phyloP scores from a whole-genome alignment of 495 filamentous ascomycete genomes.

The Penicillium steckii region DNA sequence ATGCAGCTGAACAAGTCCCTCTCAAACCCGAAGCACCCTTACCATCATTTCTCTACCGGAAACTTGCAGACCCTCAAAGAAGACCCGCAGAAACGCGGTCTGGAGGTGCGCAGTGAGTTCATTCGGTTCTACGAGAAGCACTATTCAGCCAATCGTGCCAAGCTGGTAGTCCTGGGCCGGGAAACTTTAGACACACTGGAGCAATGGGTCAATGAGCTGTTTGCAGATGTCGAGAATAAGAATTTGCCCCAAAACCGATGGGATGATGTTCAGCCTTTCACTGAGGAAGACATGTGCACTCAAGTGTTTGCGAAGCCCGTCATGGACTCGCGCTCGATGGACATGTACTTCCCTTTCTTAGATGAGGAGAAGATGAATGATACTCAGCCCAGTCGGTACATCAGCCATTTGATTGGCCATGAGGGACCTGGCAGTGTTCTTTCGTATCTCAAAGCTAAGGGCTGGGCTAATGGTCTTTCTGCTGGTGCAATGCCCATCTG shows the following conservation, averaged over 20 bases:
- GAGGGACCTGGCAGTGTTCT: conserved; percentile 97
- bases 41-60: conserved; percentile 92
- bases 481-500: conserved; percentile 76
- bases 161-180: conserved; percentile 85
- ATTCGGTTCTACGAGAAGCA: conserved; percentile 88
- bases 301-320: conserved; percentile 95
- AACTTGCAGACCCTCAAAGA: conserved; percentile 89
- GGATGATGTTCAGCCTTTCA: conserved; percentile 70
- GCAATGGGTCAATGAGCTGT: conserved; percentile 83
- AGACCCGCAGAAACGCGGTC: conserved; percentile 72
- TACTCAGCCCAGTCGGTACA: conserved; percentile 83
- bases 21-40: conserved; percentile 90
- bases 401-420: conserved; percentile 92
- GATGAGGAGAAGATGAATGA: conserved; percentile 85
- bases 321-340: conserved; percentile 84
- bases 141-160: conserved; percentile 96
- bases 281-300: conserved; percentile 65
- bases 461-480: conserved; percentile 87
- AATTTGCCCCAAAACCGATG: conserved; percentile 77
- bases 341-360: conserved; percentile 83
- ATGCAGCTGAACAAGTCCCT: conserved; percentile 89
- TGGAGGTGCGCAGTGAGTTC: conserved; percentile 90
- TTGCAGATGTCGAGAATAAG: conserved; percentile 82
- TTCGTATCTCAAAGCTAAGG: conserved; percentile 90
- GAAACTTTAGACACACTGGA: conserved; percentile 89